phyloP scores from a whole-genome alignment of 176 grass and related monocot species.

The Phyllostachys edulis region DNA sequence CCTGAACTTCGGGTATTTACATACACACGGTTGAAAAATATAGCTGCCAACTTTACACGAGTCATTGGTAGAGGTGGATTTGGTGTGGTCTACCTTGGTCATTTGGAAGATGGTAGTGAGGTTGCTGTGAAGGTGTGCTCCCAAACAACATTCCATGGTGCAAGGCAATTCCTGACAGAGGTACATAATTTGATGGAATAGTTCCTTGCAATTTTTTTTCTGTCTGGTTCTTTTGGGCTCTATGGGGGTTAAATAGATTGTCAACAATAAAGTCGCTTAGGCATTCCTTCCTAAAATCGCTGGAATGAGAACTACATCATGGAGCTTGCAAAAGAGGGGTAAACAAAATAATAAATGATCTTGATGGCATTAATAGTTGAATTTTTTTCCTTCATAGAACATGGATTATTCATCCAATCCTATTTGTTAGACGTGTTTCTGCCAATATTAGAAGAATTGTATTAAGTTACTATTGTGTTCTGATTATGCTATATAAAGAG shows the following conservation, averaged over 20 bases:
- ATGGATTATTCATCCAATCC: no score
- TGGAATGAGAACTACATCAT: not conserved
- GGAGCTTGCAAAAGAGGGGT: not conserved
- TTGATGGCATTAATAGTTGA: not conserved
- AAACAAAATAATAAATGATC: not conserved
- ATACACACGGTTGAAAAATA: constrained; percentile 24
- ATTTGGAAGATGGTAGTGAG: constrained; percentile 29
- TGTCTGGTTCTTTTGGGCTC: not conserved
- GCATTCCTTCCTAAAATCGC: not conserved
- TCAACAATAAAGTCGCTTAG: not conserved
- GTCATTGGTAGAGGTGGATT: constrained; percentile 37
- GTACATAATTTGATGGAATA: not conserved
- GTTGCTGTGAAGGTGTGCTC: constrained; percentile 42
- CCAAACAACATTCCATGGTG: not conserved
- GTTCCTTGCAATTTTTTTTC: not conserved
- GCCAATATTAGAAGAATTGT: not conserved
- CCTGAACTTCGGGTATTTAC: constrained; percentile 9
- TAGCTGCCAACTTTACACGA: constrained; percentile 26
- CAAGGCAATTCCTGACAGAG: constrained; percentile 33
- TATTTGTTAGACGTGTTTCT: not conserved
- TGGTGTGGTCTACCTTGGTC: constrained; percentile 38
- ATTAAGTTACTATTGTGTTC: no score
- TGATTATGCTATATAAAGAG: not conserved
- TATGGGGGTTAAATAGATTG: not conserved
- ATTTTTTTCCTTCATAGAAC: not conserved